Evolutionary conservation across 148 eudicot genomes (phyloP), one percentile per base, ranked within the genome.

Genomic region (Rhododendron griersonianum): DNA sequence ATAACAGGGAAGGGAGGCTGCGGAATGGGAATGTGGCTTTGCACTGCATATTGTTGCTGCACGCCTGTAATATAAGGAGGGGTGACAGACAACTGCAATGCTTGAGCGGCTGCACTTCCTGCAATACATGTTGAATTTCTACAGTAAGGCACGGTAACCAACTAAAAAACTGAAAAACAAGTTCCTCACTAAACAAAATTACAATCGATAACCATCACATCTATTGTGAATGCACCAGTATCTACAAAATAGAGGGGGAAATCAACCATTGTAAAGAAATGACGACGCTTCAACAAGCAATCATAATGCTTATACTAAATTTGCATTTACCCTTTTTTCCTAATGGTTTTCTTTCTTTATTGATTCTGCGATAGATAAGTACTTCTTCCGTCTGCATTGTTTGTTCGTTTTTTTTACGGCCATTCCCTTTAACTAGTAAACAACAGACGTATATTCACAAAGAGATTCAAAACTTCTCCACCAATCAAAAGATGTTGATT

Each of bases 101-200:
- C 74, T 82, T 90, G 96, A 73, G 91, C 89, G 33, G 87, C 78
- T 53, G 91, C 71, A 81, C 75, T 78, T 53, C 94, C 98, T 95
- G 93, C 87, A 87, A 87, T 57, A 57, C 86, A 81, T 15, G 57
- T 16, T 2, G 13, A 85, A 78, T 39, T 78, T 19, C 81, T 76
- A 11, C 14, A 1, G 15, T 78, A 5, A 85, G 74, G 57, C 47
- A 59, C 53, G 37, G 10, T 37, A 76, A 55, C 48, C 48, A 13
- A 8, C 73, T 21, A 33, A 84, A 45, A 51, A 84, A 73, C 30
- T 74, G 35, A 18, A 23, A 69, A 50, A 30, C 63, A 21, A 73
- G 5, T 84, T 50, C 28, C 28, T 53, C 48, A 11, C 13, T 8
- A 59, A 63, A 37, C 7, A n/a, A 41, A 82, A 63, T 23, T 16